These are phyloP conservation scores for Xylariaceae sp. DNA, from an alignment of 2,329 filamentous ascomycete genomes.

Conservation along the genomic window DNA sequence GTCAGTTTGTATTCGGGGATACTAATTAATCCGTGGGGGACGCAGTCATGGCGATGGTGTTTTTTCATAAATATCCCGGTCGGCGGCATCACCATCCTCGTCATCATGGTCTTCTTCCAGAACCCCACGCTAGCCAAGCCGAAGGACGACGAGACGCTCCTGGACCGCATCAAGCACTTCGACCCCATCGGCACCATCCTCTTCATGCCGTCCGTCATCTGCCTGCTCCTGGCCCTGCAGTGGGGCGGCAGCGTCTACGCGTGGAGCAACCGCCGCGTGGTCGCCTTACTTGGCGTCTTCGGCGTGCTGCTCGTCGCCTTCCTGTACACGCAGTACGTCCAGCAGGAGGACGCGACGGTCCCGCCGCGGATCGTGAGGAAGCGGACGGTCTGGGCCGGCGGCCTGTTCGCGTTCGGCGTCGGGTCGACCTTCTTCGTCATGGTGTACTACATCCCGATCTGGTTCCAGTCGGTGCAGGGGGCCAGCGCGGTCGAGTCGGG, in stretches of 20 bases:
- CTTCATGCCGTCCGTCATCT: slow-evolving; percentile 43
- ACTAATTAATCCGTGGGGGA: neutral
- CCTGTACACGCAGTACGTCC: slow-evolving; percentile 39
- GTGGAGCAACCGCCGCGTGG: slow-evolving; percentile 40
- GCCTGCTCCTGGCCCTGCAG: slow-evolving; percentile 50
- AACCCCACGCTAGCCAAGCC: slow-evolving; percentile 12
- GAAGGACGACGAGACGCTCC: slow-evolving; percentile 17
- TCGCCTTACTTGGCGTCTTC: slow-evolving; percentile 39
- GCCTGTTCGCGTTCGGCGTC: slow-evolving; percentile 40
- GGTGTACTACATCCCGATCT: slow-evolving; percentile 40
- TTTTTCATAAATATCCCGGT: slow-evolving; percentile 40
- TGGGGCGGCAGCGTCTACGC: slow-evolving; percentile 45
- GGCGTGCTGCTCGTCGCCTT: slow-evolving; percentile 38
- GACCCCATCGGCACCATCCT: slow-evolving; percentile 33
- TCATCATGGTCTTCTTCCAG: slow-evolving; percentile 32
- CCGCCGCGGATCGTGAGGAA: slow-evolving; percentile 44
- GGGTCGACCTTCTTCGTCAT: slow-evolving; percentile 36
- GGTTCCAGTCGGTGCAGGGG: slow-evolving; percentile 39
- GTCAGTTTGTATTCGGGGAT: neutral
- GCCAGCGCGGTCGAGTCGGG: slow-evolving; percentile 40
- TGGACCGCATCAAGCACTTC: slow-evolving; percentile 29
- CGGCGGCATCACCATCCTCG: slow-evolving; percentile 32
- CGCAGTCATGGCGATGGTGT: slow-evolving; percentile 37
- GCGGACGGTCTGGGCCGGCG: slow-evolving; percentile 38
- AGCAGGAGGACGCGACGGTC: slow-evolving; percentile 43